Conservation (phyloP, 768 basidiomycete genomes). For the Psilocybe azurescens region DNA sequence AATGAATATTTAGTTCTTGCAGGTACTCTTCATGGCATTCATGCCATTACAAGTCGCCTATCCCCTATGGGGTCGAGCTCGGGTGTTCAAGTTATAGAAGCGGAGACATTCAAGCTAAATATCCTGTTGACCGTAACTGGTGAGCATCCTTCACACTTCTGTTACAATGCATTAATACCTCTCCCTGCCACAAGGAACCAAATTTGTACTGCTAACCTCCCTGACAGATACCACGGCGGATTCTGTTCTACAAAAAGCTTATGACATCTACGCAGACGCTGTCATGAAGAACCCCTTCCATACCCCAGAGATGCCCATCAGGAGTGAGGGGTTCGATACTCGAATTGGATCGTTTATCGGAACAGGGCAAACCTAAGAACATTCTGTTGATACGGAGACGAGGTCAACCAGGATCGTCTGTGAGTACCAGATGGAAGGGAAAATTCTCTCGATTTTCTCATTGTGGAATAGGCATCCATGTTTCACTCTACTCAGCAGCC, state of each 20-base stretch:
- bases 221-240: slow-evolving; percentile 74
- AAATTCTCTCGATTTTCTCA: too few relatives aligned
- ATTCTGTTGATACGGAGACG: neutral
- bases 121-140: slow-evolving; percentile 92
- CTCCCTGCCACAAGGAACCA: slow-evolving; percentile 67
- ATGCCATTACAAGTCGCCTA: slow-evolving; percentile 94
- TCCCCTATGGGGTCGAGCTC: slow-evolving; percentile 85
- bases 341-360: slow-evolving; percentile 69
- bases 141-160: slow-evolving; percentile 33
- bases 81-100: slow-evolving; percentile 94
- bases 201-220: slow-evolving; percentile 93
- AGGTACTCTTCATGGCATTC: slow-evolving; percentile 96
- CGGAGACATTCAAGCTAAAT: slow-evolving; percentile 93
- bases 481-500: too few relatives aligned
- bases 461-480: too few relatives aligned
- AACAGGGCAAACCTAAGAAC: slow-evolving; percentile 35
- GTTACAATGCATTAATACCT: neutral
- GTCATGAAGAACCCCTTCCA: slow-evolving; percentile 99
- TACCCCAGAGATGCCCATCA: slow-evolving; percentile 99
- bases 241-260: slow-evolving; percentile 78
- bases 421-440: too few relatives aligned
- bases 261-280: slow-evolving; percentile 92
- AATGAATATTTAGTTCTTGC: slow-evolving; percentile 97
- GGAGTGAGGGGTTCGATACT: slow-evolving; percentile 86
- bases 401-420: too few relatives aligned